These are phyloP conservation scores for Infundibulicybe gibba DNA, from an alignment of 768 basidiomycete genomes.

Conservation along the genomic window DNA sequence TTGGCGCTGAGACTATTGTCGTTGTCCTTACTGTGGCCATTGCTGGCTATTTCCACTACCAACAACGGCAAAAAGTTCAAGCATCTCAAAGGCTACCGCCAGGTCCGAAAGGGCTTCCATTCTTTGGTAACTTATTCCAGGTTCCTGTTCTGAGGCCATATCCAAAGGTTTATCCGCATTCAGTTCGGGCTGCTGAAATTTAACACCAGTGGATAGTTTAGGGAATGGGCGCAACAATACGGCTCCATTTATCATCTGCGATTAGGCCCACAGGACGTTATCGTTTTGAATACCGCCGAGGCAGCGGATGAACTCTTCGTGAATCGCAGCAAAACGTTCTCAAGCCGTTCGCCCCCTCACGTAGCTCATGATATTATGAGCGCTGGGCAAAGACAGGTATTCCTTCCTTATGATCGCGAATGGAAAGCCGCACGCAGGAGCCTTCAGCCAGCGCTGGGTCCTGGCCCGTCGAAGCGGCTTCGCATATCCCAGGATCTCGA, in stretches of 20 bases:
- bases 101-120: conserved; percentile 22
- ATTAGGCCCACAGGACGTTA: conserved; percentile 19
- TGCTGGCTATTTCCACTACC: neutral
- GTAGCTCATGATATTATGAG: conserved; percentile 28
- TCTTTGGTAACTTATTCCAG: conserved; percentile 28
- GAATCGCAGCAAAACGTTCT: conserved; percentile 19
- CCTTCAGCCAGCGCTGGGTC: conserved; percentile 18
- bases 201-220: conserved; percentile 11
- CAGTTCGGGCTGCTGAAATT: neutral
- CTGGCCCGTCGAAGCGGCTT: conserved; percentile 18
- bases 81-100: conserved; percentile 16
- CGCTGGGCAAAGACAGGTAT: conserved; percentile 20
- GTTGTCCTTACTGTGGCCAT: conserved; percentile 2
- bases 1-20: neutral
- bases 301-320: conserved; percentile 19
- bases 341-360: conserved; percentile 22
- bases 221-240: conserved; percentile 22
- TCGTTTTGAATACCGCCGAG: conserved; percentile 21
- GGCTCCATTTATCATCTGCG: conserved; percentile 22
- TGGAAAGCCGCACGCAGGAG: conserved; percentile 21
- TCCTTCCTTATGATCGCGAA: conserved; percentile 21
- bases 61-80: conserved; percentile 1
- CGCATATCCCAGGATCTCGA: conserved; percentile 20
- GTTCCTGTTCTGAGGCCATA: conserved; percentile 21
- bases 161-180: conserved; percentile 13